Evolutionary conservation across 2,329 filamentous ascomycete genomes (phyloP).

Genomic region (Ophiostoma montium): DNA sequence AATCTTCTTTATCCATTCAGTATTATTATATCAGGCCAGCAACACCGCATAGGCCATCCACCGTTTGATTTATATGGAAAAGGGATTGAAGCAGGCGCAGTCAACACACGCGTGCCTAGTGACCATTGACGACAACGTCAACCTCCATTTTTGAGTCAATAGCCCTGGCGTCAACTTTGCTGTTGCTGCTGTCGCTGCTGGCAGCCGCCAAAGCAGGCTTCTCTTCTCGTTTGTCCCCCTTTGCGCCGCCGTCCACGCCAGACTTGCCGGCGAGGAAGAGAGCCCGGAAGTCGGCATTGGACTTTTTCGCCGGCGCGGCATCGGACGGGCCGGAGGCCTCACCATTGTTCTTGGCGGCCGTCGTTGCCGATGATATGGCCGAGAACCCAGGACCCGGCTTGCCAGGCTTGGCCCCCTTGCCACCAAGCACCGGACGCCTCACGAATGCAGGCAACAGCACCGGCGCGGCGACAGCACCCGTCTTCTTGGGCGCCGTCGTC

Average conservation of each 20-base stretch:
- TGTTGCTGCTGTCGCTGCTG: not conserved
- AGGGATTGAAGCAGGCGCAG: no score
- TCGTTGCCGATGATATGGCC: slow-evolving; percentile 15
- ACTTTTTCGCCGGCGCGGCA: slow-evolving; percentile 14
- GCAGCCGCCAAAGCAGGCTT: not conserved
- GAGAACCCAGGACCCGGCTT: slow-evolving; percentile 28
- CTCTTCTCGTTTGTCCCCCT: not conserved
- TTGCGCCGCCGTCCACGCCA: not conserved
- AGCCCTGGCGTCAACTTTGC: slow-evolving; percentile 8
- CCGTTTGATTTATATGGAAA: not conserved
- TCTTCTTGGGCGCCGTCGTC: slow-evolving; percentile 16
- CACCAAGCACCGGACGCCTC: slow-evolving; percentile 29
- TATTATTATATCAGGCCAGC: not conserved
- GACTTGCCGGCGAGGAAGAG: slow-evolving; percentile 16
- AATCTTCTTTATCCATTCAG: no score
- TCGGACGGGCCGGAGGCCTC: slow-evolving; percentile 9
- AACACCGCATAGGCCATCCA: no score
- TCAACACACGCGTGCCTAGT: slow-evolving; percentile 2
- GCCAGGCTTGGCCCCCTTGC: slow-evolving; percentile 25
- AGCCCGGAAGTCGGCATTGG: slow-evolving; percentile 20
- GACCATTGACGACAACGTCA: slow-evolving; percentile 6
- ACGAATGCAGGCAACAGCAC: slow-evolving; percentile 13
- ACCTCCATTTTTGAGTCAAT: slow-evolving; percentile 6
- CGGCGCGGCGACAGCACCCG: not conserved
- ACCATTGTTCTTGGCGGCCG: slow-evolving; percentile 13